These are phyloP conservation scores for Fusarium mexicanum DNA, from an alignment of 2,329 filamentous ascomycete genomes.

Conservation along the genomic window DNA sequence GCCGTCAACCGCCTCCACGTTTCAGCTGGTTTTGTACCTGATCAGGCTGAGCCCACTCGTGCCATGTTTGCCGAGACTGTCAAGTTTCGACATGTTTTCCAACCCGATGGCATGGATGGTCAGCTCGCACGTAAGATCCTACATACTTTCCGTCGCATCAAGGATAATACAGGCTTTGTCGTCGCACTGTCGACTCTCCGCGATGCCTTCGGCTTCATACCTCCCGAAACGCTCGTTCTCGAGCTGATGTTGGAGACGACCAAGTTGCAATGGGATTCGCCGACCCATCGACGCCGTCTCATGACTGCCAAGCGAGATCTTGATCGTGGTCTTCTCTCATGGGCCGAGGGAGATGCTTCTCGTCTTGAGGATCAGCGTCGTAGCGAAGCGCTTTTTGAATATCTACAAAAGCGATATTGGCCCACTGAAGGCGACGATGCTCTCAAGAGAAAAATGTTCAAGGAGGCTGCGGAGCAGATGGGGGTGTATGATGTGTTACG, in stretches of 20 bases:
- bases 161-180: conserved; percentile 57
- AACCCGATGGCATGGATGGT: conserved; percentile 54
- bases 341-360: conserved; percentile 45
- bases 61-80: conserved; percentile 60
- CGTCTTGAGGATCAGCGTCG: conserved; percentile 50
- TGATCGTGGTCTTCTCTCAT: conserved; percentile 50
- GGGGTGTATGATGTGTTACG: conserved; percentile 52
- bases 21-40: conserved; percentile 40
- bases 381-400: conserved; percentile 54
- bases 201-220: conserved; percentile 55
- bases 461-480: conserved; percentile 54
- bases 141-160: conserved; percentile 60
- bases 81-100: conserved; percentile 58
- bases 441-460: conserved; percentile 41
- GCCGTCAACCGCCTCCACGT: conserved; percentile 59
- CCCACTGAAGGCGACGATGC: conserved; percentile 39
- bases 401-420: conserved; percentile 53
- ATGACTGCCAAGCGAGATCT: conserved; percentile 55
- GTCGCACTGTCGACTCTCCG: conserved; percentile 57
- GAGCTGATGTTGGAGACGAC: conserved; percentile 58
- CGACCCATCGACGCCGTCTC: conserved; percentile 53
- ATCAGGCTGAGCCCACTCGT: conserved; percentile 51
- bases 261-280: conserved; percentile 55
- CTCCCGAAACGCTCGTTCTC: conserved; percentile 57
- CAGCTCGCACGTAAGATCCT: conserved; percentile 61